Evolutionary conservation across 2,329 filamentous ascomycete species (phyloP).

Genomic region (Colletotrichum falcatum): DNA sequence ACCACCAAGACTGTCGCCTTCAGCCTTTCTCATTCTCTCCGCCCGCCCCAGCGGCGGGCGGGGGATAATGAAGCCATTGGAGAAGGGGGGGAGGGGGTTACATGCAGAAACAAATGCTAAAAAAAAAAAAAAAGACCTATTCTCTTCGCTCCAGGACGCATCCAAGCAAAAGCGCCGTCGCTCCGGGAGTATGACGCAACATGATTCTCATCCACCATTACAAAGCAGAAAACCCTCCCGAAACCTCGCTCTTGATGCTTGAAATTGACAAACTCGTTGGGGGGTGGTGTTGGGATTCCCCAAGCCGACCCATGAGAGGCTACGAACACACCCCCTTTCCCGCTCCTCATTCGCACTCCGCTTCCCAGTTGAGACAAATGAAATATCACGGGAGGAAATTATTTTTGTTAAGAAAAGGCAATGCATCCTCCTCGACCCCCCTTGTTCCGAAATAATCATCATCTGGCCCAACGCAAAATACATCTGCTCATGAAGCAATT

Average conservation of each 20-base stretch:
- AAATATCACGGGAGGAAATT: neutral
- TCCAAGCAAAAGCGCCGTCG: slow-evolving; percentile 4
- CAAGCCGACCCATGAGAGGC: neutral
- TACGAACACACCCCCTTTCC: neutral
- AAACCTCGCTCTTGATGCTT: slow-evolving; percentile 31
- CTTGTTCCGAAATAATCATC: neutral
- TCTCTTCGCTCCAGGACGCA: neutral
- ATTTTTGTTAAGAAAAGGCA: neutral
- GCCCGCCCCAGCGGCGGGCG: neutral
- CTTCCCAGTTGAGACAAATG: slow-evolving; percentile 24
- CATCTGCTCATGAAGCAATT: neutral
- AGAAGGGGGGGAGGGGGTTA: no score
- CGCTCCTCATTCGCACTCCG: slow-evolving; percentile 3
- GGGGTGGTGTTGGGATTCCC: neutral
- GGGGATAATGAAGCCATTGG: neutral
- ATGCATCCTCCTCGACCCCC: neutral
- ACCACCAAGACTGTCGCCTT: neutral
- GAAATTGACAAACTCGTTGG: slow-evolving; percentile 19
- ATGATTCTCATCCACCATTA: slow-evolving; percentile 20
- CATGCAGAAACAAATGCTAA: neutral
- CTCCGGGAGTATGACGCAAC: slow-evolving; percentile 1
- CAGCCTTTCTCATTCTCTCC: neutral
- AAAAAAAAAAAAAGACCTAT: neutral
- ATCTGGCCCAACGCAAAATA: neutral
- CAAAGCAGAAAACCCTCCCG: neutral